Base-by-base conservation (phyloP, 192 early-diverging fungal species). In the Coemansia sp. region DNA sequence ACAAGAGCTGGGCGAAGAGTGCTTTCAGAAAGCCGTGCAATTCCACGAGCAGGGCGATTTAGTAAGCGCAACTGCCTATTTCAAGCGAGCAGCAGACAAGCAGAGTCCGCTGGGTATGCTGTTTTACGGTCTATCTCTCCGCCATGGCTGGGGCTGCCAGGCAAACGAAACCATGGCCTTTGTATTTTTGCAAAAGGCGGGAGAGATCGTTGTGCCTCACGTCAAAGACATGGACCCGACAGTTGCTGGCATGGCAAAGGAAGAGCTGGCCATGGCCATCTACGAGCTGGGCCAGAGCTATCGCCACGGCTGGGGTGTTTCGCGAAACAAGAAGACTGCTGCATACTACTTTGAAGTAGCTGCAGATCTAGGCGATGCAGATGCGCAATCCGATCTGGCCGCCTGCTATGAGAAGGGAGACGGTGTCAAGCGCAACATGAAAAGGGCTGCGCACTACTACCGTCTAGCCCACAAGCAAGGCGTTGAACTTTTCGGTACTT, bases 301-400 rank as follows among this genome's bases (percentile, higher is more conserved):
- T 67, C 84, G 86, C 52, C 90, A 92, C 73, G 91, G 90, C 19
- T 90, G 90, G 89, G 91, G 91, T 39, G 89, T 88, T 22, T 82
- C 86, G 39, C 88, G 87, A 49, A 85, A 87, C 67, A 87, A 86
- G 47, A 79, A 84, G 55, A 89, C 84, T 2, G 91, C 91, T 0
- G 87, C 87, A 0, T 88, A 89, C 60, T 91, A 91, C 63, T 92
- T 91, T 86, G 88, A 90, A 67, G 88, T 92, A 38, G 88, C 91
- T 2, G 87, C 90, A 14, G 84, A 90, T 58, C 66, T 90, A 50
- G 90, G 89, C n/a, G 91, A 92, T 62, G 86, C 88, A 4, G 91
- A 92, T 69, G 89, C 91, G 9, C 88, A 88, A 67, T 84, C 85
- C 12, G 91, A 89, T 47, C 64, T 92, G n/a, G 91, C 84, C 0